Evolutionary conservation across 257 asterid genomes (phyloP), one percentile per base, ranked within the genome.

Genomic region (Sherardia arvensis): DNA sequence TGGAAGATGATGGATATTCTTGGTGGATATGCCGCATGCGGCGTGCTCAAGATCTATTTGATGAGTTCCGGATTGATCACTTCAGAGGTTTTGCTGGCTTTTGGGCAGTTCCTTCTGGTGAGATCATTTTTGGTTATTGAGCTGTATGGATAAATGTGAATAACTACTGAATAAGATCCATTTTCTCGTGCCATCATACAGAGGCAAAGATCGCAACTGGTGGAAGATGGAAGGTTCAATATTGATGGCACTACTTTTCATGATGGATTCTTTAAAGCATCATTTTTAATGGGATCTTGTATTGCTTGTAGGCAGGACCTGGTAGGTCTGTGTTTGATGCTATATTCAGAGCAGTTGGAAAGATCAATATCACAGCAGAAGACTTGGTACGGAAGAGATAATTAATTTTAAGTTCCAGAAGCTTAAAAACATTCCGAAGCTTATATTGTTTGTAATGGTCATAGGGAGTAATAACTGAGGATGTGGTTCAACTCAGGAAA

Each of bases 91-190:
- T 93, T 78, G 95, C 99, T 72, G 99, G 99, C 69, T 93, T 78
- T 74, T 93, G 97, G 99, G 99, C 99, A 64, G 95, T 93, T 69
- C 99, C 99, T 73, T 80, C 97, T 63, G 97, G 97, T 93, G 74
- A 79, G 82, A 76, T 60, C 69, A 61, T 20, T 48, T 66, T 67
- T 49, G 40, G 30, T 45, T 62, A 27, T 18, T 66, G 68, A 25
- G 18, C 45, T 58, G 60, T 43, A 45, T 25, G 47, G 65, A 72
- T 74, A 60, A 48, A 8, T 59, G 12, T 59, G 36, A 40, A 43
- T 45, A 34, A 47, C 0, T 26, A 26, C 11, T 63, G 58, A 45
- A 64, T 1, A 66, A 68, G 62, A 14, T 48, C 78, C 29, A 40
- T 34, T 20, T 62, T 62, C 8, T 65, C 49, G 49, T 74, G 43